Base-by-base conservation (phyloP, 2,329 filamentous ascomycete species). In the Cladosporium sp. region DNA sequence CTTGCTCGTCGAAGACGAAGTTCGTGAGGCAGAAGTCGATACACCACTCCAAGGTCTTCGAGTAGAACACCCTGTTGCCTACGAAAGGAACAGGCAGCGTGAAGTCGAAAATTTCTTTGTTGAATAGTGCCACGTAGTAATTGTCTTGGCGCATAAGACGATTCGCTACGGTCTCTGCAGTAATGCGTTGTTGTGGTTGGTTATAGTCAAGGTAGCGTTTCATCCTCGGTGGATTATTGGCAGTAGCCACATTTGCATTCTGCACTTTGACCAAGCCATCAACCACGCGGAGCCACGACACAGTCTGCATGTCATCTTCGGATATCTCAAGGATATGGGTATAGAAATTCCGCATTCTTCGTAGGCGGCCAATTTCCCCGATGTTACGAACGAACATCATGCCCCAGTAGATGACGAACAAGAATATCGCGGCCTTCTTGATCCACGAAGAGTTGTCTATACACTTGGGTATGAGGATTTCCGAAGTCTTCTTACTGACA, bases 81-180 rank as follows among this genome's bases (percentile, higher is more conserved):
- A 97, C 69, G 63, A 97, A 92, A 0, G 94, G 94, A 2, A 99
- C 75, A 1, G 91, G 90, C 2, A 97, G 82, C 0, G 89, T 92
- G 47, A 97, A 79, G 70, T 99, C 88, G 42, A 99, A 75, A 38
- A 97, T 85, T 61, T 97, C 94, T 73, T 99, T 97, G 79, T 99
- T 99, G 76, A 97, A 91, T 68, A 99, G 81, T 4, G 94, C 94
- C 67, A 99, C 97, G 63, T 97, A 84, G 68, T 97, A 99, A 69
- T 99, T 99, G 63, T 97, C 93, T 69, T 90, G 89, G 60, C 94
- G 88, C 94, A 99, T 97, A 47, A 99, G 77, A 34, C 94, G 86
- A 70, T 97, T 99, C 6, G 94, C 94, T 72, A 99, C 97, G 69
- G 97, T 94, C 68, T 97, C 91, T 11, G 94, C 94, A 74, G 97